Conservation (phyloP, 179 eudicot genomes). For the Spergularia azorica region DNA sequence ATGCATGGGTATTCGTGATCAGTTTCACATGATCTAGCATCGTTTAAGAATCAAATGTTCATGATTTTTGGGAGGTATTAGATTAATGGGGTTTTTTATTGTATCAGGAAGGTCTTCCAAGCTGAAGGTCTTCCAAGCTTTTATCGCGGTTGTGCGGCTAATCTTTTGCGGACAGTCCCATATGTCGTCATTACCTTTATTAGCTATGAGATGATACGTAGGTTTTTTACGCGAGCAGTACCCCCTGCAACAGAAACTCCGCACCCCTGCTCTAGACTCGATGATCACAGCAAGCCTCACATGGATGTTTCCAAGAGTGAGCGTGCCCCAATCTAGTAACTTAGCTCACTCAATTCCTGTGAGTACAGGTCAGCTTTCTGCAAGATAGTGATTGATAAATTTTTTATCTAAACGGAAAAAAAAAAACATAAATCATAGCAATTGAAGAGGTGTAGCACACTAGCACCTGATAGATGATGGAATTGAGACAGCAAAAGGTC, state of each 20-base stretch:
- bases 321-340: conserved; percentile 19
- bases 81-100: conserved; percentile 61
- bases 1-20: not conserved
- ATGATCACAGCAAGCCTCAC: conserved; percentile 27
- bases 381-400: conserved; percentile 22
- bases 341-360: conserved; percentile 23
- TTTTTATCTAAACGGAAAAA: not conserved
- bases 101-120: conserved; percentile 63
- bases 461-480: not conserved
- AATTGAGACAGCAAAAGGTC: conserved; percentile 9
- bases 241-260: conserved; percentile 36
- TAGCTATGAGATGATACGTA: conserved; percentile 79
- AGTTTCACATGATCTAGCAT: not conserved
- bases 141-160: conserved; percentile 93
- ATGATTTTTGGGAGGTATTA: conserved; percentile 6
- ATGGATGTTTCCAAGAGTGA: conserved; percentile 8
- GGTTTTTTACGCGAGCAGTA: conserved; percentile 46
- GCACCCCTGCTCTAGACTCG: conserved; percentile 23
- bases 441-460: not conserved
- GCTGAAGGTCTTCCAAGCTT: conserved; percentile 75
- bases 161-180: conserved; percentile 82
- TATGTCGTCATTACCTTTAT: conserved; percentile 92
- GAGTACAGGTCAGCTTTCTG: conserved; percentile 33
- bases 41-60: not conserved
- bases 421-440: not conserved